Conservation (phyloP, 2,329 filamentous ascomycete species). For the Xylariaceae sp. region DNA sequence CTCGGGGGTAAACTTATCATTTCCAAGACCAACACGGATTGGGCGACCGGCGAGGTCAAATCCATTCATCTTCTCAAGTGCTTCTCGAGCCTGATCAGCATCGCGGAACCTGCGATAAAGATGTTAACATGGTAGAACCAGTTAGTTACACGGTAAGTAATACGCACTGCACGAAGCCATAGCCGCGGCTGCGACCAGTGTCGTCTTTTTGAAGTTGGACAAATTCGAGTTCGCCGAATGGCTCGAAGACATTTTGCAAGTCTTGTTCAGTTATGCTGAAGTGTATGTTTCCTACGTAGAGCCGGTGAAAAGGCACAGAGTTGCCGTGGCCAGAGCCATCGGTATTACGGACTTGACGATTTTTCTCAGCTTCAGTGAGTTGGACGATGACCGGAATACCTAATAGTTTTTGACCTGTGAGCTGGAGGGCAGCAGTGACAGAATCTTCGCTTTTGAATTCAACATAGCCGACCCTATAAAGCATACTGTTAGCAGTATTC, state of each 20-base stretch:
- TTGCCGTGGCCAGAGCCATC: slow-evolving; percentile 67
- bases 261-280: slow-evolving; percentile 98
- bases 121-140: slow-evolving; percentile 32
- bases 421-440: slow-evolving; percentile 86
- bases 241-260: slow-evolving; percentile 92
- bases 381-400: slow-evolving; percentile 98
- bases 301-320: slow-evolving; percentile 89
- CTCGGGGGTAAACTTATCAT: slow-evolving; percentile 99
- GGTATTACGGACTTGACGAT: slow-evolving; percentile 84
- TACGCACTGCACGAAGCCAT: slow-evolving; percentile 96
- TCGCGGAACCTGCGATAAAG: slow-evolving; percentile 66
- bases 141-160: background rate
- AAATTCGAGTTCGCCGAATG: slow-evolving; percentile 95
- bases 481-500: slow-evolving; percentile 24
- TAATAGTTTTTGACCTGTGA: slow-evolving; percentile 97
- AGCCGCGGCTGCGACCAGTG: slow-evolving; percentile 80
- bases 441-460: slow-evolving; percentile 97
- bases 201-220: slow-evolving; percentile 98
- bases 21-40: slow-evolving; percentile 97
- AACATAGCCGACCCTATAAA: slow-evolving; percentile 86
- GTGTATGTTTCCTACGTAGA: slow-evolving; percentile 99
- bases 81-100: slow-evolving; percentile 84
- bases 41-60: slow-evolving; percentile 96
- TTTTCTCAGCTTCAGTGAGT: slow-evolving; percentile 98
- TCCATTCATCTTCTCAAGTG: slow-evolving; percentile 97